Evolutionary conservation across 306 rosid species (phyloP).

Genomic region (Astragalus membranaceus): DNA sequence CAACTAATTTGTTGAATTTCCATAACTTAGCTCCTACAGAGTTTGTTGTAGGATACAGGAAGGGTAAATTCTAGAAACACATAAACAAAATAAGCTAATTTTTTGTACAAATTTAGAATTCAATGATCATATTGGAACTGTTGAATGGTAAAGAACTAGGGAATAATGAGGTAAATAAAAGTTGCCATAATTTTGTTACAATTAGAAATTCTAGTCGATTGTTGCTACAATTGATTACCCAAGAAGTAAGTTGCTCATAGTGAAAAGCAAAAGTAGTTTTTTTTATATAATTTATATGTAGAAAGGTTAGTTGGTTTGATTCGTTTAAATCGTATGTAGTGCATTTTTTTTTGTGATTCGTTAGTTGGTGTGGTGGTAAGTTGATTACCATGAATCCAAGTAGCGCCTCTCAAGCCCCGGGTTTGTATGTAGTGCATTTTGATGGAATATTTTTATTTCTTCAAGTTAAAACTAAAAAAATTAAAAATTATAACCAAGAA

Average conservation of each 20-base stretch:
- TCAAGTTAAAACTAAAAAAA: not conserved
- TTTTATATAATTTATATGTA: not conserved
- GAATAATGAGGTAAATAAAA: not conserved
- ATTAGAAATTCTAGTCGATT: not conserved
- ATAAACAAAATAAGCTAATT: not conserved
- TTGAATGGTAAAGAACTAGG: not conserved
- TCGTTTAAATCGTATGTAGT: not conserved
- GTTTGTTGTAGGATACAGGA: not conserved
- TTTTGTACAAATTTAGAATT: not conserved
- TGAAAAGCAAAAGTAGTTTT: not conserved
- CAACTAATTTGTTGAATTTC: not conserved
- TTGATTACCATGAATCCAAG: too few species aligned
- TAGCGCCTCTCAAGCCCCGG: too few species aligned
- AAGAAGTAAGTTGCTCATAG: not conserved
- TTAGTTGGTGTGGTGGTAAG: too few species aligned
- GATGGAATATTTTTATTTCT: not conserved
- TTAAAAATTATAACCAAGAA: not conserved
- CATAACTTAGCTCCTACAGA: not conserved
- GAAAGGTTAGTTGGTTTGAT: not conserved
- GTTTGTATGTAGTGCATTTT: not conserved
- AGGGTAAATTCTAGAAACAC: not conserved
- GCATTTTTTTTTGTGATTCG: too few species aligned
- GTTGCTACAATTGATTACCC: not conserved
- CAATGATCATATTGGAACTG: not conserved
- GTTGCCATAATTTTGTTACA: not conserved